Conservation (phyloP, 345 rosid genomes). For the Hypericum perforatum region DNA sequence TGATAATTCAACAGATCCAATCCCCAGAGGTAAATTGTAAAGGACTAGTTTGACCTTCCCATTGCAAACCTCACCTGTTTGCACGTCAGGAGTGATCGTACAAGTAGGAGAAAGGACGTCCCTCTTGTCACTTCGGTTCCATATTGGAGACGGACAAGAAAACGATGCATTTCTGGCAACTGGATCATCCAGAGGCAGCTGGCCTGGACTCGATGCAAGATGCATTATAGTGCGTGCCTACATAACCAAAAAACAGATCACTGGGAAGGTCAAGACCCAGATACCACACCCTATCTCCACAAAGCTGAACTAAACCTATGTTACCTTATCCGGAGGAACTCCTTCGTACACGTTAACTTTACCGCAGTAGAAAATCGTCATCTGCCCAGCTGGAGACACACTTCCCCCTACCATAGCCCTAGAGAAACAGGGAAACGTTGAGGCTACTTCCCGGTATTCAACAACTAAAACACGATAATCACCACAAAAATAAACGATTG, state of each 20-base stretch:
- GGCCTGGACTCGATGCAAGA: slow-evolving; percentile 26
- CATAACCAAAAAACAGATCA: not conserved
- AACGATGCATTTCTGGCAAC: slow-evolving; percentile 13
- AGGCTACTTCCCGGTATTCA: too few species aligned
- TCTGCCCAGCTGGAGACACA: slow-evolving; percentile 33
- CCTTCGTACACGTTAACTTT: slow-evolving; percentile 85
- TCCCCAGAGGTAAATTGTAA: not conserved
- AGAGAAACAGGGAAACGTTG: too few species aligned
- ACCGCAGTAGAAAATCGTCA: slow-evolving; percentile 91
- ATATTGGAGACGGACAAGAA: slow-evolving; percentile 20
- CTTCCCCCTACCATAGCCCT: too few species aligned
- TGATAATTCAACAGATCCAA: not conserved
- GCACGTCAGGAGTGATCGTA: slow-evolving; percentile 12
- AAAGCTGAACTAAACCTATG: not conserved
- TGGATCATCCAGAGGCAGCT: slow-evolving; percentile 17
- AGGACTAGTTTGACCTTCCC: slow-evolving; percentile 7
- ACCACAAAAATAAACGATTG: too few species aligned
- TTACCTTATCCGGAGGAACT: slow-evolving; percentile 83
- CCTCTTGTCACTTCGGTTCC: slow-evolving; percentile 15
- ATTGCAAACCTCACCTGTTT: slow-evolving; percentile 20
- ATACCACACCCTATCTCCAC: not conserved
- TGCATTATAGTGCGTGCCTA: slow-evolving; percentile 35
- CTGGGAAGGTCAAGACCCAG: not conserved
- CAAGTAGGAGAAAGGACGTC: slow-evolving; percentile 12
- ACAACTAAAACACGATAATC: too few species aligned